phyloP scores from a whole-genome alignment of 768 basidiomycete species.

The Dentipellis fragilis region DNA sequence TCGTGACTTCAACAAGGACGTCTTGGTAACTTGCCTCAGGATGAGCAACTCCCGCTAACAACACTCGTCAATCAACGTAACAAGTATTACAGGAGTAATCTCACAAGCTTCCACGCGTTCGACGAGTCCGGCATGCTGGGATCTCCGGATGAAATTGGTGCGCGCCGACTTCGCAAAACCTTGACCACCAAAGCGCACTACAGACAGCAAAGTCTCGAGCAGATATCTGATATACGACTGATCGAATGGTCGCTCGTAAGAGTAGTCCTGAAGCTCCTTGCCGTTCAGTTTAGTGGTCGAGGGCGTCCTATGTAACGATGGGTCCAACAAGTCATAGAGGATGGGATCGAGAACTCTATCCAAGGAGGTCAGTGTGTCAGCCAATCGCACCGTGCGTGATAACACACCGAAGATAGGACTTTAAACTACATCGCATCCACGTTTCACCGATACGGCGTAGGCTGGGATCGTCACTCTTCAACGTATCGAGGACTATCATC shows the following conservation, averaged over 20 bases:
- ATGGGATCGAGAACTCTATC: slow-evolving; percentile 84
- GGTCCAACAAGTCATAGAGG: slow-evolving; percentile 66
- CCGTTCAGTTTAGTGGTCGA: slow-evolving; percentile 45
- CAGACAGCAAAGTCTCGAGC: slow-evolving; percentile 64
- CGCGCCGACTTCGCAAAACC: slow-evolving; percentile 74
- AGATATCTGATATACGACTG: slow-evolving; percentile 63
- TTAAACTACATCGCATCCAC: slow-evolving; percentile 93
- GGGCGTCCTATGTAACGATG: slow-evolving; percentile 45
- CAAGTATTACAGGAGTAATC: slow-evolving; percentile 9
- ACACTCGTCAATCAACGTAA: slow-evolving; percentile 4
- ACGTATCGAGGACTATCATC: slow-evolving; percentile 77
- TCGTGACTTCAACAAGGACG: slow-evolving; percentile 58
- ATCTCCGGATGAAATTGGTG: slow-evolving; percentile 50
- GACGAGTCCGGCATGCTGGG: slow-evolving; percentile 51
- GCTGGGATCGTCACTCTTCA: slow-evolving; percentile 67
- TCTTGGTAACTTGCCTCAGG: slow-evolving; percentile 68
- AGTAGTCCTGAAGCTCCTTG: slow-evolving; percentile 54
- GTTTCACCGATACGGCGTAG: slow-evolving; percentile 80
- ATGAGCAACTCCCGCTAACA: slow-evolving; percentile 19
- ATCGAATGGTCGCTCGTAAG: slow-evolving; percentile 71
- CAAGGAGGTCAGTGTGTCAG: no score
- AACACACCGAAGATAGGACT: slow-evolving; percentile 78
- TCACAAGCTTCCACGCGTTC: slow-evolving; percentile 53
- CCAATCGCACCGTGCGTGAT: no score
- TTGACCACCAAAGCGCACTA: slow-evolving; percentile 84